Evolutionary conservation across 2,329 filamentous ascomycete species (phyloP).

Genomic region (Thelonectria olida): DNA sequence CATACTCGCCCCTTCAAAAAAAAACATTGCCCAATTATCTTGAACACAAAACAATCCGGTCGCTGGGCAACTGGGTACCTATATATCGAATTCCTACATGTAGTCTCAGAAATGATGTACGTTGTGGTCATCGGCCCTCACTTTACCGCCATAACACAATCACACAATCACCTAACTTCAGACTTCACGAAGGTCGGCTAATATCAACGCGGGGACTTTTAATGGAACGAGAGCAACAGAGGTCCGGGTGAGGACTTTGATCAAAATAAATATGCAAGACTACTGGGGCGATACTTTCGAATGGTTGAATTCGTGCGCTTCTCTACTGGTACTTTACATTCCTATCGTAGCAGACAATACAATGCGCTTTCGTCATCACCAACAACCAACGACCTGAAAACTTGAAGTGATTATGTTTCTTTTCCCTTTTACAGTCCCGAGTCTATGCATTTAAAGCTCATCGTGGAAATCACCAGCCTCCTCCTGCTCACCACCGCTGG

Average conservation of each 20-base stretch:
- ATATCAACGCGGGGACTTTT: no score
- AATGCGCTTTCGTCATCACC: conserved; percentile 33
- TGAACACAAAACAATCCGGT: no score
- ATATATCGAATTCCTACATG: no score
- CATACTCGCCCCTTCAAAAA: no score
- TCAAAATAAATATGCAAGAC: not conserved
- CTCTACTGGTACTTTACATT: conserved; percentile 43
- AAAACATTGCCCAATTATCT: no score
- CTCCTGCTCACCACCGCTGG: conserved; percentile 67
- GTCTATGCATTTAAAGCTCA: conserved; percentile 73
- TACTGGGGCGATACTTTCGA: not conserved
- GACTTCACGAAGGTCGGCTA: no score
- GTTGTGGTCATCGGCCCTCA: no score
- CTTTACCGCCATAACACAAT: no score
- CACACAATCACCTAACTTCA: no score
- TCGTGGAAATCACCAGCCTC: conserved; percentile 81
- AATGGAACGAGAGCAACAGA: no score
- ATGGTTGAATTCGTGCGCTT: conserved; percentile 40
- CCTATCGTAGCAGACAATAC: conserved; percentile 28
- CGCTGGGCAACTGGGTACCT: no score
- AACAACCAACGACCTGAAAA: conserved; percentile 43
- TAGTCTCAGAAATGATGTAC: no score
- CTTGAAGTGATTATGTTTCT: conserved; percentile 37
- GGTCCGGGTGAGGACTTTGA: not conserved
- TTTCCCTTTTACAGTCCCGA: conserved; percentile 35